Evolutionary conservation across 345 rosid genomes (phyloP).

Genomic region (Citrus inodora): DNA sequence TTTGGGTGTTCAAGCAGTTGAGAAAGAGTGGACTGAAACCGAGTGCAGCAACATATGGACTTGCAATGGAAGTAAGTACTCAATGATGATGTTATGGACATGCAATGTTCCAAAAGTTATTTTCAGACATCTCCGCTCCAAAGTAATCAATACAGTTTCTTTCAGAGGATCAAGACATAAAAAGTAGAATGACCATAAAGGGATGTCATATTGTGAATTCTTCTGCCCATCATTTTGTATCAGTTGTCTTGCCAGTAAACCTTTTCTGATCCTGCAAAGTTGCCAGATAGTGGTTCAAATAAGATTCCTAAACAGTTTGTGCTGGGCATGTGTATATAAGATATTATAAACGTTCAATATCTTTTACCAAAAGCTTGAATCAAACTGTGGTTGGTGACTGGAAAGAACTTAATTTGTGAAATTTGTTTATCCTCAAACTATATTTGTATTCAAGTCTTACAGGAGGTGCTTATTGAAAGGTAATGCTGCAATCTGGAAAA

Average conservation of each 20-base stretch:
- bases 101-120: not conserved
- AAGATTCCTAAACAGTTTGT: not conserved
- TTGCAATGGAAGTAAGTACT: conserved; percentile 89
- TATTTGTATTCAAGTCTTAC: conserved; percentile 48
- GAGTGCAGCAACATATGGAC: conserved; percentile 90
- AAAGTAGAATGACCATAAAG: not conserved
- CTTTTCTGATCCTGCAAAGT: not conserved
- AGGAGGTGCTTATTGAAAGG: conserved; percentile 65
- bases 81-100: not conserved
- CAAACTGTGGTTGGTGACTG: not conserved
- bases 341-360: not conserved
- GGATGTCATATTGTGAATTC: not conserved
- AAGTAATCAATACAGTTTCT: not conserved
- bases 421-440: conserved; percentile 18
- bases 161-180: not conserved
- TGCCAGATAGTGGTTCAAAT: conserved; percentile 1
- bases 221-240: not conserved
- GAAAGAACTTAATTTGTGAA: conserved; percentile 10
- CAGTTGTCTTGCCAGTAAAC: not conserved
- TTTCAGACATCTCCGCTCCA: not conserved
- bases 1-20: conserved; percentile 84
- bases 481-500: conserved; percentile 86
- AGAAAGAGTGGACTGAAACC: conserved; percentile 79
- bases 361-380: not conserved
- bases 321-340: not conserved